Percentiles rank a stretch among this genome's conserved stretches.
Evolutionary conservation across 352 stramenopile genomes (phyloP).

Genomic region (Aphanomyces invadans): DNA sequence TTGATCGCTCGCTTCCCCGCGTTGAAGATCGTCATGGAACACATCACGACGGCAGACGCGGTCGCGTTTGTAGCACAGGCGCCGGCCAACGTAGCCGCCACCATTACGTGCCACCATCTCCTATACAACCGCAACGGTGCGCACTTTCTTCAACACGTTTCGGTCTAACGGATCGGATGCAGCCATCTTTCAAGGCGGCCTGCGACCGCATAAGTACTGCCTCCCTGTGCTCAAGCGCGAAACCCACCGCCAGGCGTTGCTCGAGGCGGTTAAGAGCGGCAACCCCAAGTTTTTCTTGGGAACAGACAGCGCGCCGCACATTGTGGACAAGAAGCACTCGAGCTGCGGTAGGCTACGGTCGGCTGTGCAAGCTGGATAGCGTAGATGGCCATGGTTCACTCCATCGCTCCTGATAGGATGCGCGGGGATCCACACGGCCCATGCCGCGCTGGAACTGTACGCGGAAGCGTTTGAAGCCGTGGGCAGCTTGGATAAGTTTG

Average conservation of each 20-base stretch:
- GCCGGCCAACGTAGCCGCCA: conserved; percentile 90
- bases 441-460: conserved; percentile 96
- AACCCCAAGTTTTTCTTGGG: conserved; percentile 97
- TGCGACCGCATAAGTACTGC: conserved; percentile 99
- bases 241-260: conserved; percentile 85
- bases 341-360: conserved; percentile 32
- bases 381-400: conserved; percentile 5
- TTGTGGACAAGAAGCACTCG: conserved; percentile 87
- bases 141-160: background rate
- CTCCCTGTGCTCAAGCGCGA: conserved; percentile 98
- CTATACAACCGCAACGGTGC: conserved; percentile 97
- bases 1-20: conserved; percentile 88
- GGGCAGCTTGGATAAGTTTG: conserved; percentile 80
- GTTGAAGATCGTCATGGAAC: conserved; percentile 99
- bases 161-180: background rate
- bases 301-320: conserved; percentile 97
- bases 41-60: conserved; percentile 97
- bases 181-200: conserved; percentile 86
- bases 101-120: conserved; percentile 99
- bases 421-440: conserved; percentile 95
- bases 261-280: conserved; percentile 86
- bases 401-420: conserved; percentile 86
- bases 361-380: background rate
- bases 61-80: conserved; percentile 90
- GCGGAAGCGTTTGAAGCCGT: conserved; percentile 94